Evolutionary conservation across 2,329 filamentous ascomycete genomes (phyloP), one percentile per base, ranked within the genome.

Genomic region (Colletotrichum chlorophyti): DNA sequence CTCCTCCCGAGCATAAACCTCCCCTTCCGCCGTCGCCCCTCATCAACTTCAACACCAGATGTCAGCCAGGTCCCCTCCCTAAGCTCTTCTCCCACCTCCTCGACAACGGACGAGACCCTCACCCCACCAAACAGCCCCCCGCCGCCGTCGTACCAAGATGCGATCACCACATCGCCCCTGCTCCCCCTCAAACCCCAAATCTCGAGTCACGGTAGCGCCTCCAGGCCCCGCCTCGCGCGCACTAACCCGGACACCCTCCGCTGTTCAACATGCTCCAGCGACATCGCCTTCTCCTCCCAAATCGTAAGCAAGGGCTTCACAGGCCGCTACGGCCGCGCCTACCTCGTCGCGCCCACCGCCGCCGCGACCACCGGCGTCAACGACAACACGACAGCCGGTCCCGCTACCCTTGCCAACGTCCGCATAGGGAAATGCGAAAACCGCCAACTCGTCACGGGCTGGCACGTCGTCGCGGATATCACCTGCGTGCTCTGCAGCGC

Each of bases 281-380:
- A 89, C 69, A 69, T 89, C n/a, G 86, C 84, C 15, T 84, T 85
- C 66, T 69, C 77, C 14, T 78, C 81, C 11, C 85, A 88, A 68
- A 83, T 89, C 59, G 79, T 89, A 34, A 85, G 81, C 62, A 88
- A 88, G 68, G 83, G 84, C 62, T 90, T 89, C 73, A 87, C 82
- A 0, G 87, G 87, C 15, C 84, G 85, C 17, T 81, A 88, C 69
- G 87, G 87, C 6, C 81, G 85, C 21, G 86, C 86, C 11, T 87
- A 83, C 67, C 79, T 90, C 45, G 83, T 89, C 45, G 75, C 82
- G 42, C 76, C 68, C 2, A 45, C 69, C 26, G 47, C 64, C 31
- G 7, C 57, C 35, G 19, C 38, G 11, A 4, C 64, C 46, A 51
- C 60, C 47, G 4, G 57, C 60, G 1, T 55, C 27, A 35, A 45